A percentile compares a stretch with the other conserved stretches of the same genome.
These are phyloP conservation scores for Acanthamoeba royreba DNA, from an alignment of 208 protist genomes.

Conservation along the genomic window DNA sequence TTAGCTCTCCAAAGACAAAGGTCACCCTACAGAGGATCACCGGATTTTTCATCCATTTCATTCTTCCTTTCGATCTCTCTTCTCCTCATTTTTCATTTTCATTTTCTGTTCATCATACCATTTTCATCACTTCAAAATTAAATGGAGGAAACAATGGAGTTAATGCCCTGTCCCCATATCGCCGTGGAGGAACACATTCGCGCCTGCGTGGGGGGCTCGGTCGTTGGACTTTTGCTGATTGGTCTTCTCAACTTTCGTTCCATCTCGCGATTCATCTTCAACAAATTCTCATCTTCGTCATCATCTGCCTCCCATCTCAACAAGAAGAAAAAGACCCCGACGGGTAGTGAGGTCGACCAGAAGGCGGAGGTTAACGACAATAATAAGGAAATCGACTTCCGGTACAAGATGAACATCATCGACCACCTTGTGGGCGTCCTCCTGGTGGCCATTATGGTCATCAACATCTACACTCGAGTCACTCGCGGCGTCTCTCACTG, in stretches of 20 bases:
- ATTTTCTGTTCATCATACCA: no score
- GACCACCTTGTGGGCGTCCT: background rate
- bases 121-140: no score
- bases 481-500: background rate
- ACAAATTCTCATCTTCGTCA: background rate
- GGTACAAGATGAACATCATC: slow-evolving; percentile 26
- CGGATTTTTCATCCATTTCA: no score
- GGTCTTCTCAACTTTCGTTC: background rate
- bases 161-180: background rate
- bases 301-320: background rate
- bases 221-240: background rate
- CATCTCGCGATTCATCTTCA: background rate
- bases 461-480: slow-evolving; percentile 12
- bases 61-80: no score
- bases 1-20: no score
- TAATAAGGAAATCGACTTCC: background rate
- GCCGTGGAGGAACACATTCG: background rate
- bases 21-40: no score
- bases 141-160: no score
- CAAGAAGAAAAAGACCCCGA: background rate
- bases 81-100: no score
- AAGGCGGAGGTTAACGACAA: background rate
- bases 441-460: background rate
- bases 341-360: background rate
- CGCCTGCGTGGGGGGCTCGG: background rate